Percentiles rank a stretch among this genome's conserved stretches.
These are phyloP conservation scores for Nematodospora anomalae DNA, from an alignment of 1,139 yeast species.

Conservation along the genomic window DNA sequence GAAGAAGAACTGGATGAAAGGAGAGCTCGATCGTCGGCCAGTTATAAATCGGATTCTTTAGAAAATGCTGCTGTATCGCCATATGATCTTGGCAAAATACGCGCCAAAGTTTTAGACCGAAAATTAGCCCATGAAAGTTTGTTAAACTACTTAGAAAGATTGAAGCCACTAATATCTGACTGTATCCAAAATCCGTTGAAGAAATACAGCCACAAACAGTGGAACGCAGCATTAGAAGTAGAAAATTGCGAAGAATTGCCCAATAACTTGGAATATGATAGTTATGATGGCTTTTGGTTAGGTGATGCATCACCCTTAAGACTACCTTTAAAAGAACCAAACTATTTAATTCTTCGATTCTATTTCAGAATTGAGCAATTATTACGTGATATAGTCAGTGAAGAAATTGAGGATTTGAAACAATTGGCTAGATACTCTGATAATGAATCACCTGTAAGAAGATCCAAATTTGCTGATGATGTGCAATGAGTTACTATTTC, in stretches of 20 bases:
- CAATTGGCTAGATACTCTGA: slow-evolving; percentile 10
- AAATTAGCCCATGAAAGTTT: slow-evolving; percentile 19
- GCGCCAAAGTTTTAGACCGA: slow-evolving; percentile 10
- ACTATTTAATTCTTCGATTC: slow-evolving; percentile 54
- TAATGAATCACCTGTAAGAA: not conserved
- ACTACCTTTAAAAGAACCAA: slow-evolving; percentile 65
- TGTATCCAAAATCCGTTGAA: slow-evolving; percentile 33
- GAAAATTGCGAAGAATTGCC: slow-evolving; percentile 1
- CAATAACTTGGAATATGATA: slow-evolving; percentile 1
- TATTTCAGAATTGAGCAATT: slow-evolving; percentile 29
- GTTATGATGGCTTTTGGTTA: slow-evolving; percentile 42
- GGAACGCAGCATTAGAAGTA: slow-evolving; percentile 25
- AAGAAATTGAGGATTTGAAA: slow-evolving; percentile 17
- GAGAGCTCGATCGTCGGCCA: too few species aligned
- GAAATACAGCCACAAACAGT: slow-evolving; percentile 32
- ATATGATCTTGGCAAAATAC: slow-evolving; percentile 2
- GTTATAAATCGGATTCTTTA: too few species aligned
- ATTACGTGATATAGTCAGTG: slow-evolving; percentile 19
- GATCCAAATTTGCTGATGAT: not conserved
- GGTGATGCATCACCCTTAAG: slow-evolving; percentile 64
- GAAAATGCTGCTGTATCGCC: slow-evolving; percentile 4
- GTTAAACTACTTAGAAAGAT: slow-evolving; percentile 20
- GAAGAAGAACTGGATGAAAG: slow-evolving; percentile 16
- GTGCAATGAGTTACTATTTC: not conserved
- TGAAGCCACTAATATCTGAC: slow-evolving; percentile 33